phyloP scores from a whole-genome alignment of 331 rosid genomes.

The Pyrus hybrid region DNA sequence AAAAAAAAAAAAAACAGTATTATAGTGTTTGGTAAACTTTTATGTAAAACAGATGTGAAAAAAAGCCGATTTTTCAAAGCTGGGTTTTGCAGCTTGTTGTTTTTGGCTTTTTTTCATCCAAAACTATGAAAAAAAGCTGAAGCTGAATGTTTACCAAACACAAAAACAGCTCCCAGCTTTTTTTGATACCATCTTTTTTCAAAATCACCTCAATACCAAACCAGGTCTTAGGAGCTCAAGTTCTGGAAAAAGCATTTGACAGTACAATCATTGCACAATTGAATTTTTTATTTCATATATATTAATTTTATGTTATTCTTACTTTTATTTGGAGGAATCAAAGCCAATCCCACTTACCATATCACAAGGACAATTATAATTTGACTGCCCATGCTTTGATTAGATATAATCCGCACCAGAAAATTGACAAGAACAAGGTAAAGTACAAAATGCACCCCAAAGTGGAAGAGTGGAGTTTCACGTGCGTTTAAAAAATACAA shows the following conservation, averaged over 20 bases:
- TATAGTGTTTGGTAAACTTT: too few relatives aligned
- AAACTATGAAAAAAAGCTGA: too few relatives aligned
- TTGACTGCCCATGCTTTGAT: constrained; percentile 11
- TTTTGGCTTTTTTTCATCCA: too few relatives aligned
- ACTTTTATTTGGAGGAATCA: neutral
- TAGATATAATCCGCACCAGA: constrained; percentile 2
- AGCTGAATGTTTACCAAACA: too few relatives aligned
- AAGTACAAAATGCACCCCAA: neutral
- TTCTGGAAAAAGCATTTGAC: neutral
- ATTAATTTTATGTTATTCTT: neutral
- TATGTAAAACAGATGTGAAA: too few relatives aligned
- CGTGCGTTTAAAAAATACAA: neutral
- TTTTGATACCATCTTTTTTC: too few relatives aligned
- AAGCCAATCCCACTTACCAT: neutral
- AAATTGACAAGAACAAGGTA: neutral
- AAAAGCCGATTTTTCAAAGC: too few relatives aligned
- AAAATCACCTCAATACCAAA: too few relatives aligned
- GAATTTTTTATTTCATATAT: neutral
- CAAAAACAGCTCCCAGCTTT: too few relatives aligned
- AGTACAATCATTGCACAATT: constrained; percentile 15
- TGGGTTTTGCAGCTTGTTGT: too few relatives aligned
- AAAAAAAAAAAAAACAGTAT: too few relatives aligned
- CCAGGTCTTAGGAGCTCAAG: too few relatives aligned
- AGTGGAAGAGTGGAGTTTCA: neutral
- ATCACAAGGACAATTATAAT: neutral